phyloP scores from a whole-genome alignment of 257 asterid species.

The Anisodus tanguticus region DNA sequence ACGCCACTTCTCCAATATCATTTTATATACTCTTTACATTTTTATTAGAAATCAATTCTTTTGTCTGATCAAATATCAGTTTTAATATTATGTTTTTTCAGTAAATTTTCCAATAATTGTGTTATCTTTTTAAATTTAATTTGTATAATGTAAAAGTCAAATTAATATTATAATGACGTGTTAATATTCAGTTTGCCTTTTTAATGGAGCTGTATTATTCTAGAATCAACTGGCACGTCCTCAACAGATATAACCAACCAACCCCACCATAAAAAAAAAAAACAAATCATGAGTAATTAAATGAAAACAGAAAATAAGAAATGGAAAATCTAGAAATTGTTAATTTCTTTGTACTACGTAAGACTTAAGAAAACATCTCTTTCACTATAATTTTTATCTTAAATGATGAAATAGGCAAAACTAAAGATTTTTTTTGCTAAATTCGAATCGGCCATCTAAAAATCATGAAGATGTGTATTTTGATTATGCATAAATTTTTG shows the following conservation, averaged over 20 bases:
- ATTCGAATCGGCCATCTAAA: neutral
- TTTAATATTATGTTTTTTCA: neutral
- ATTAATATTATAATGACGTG: neutral
- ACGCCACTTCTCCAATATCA: neutral
- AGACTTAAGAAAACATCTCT: neutral
- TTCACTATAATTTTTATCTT: neutral
- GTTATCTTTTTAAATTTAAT: neutral
- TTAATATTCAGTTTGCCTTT: conserved; percentile 13
- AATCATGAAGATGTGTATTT: neutral
- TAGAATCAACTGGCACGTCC: conserved; percentile 6
- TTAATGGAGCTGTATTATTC: neutral
- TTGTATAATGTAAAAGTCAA: neutral
- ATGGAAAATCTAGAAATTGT: neutral
- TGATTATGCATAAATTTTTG: neutral
- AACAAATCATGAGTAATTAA: neutral
- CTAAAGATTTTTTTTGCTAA: neutral
- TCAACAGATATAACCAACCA: neutral
- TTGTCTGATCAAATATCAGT: neutral
- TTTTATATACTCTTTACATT: neutral
- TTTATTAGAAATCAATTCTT: neutral
- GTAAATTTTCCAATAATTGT: neutral
- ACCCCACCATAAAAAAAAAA: neutral
- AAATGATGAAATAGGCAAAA: neutral
- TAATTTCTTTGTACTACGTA: neutral
- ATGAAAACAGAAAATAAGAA: neutral